Evolutionary conservation across 2,329 filamentous ascomycete genomes (phyloP).

Genomic region (Exophiala lecanii-corni): DNA sequence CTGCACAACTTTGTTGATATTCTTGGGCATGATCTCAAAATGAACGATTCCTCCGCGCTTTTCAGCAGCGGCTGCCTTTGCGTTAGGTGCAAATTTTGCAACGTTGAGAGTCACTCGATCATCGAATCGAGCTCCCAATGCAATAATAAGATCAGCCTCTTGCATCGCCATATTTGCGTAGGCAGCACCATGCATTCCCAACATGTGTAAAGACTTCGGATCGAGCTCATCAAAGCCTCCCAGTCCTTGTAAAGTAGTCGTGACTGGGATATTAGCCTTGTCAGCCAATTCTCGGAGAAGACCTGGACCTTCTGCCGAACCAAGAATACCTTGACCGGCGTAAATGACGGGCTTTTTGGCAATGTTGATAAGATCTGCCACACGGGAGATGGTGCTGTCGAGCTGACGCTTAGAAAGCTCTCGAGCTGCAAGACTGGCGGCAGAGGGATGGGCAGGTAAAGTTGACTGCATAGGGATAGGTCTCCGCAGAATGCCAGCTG

Average conservation of each 20-base stretch:
- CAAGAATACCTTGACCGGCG: conserved; percentile 84
- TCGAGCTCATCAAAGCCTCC: conserved; percentile 91
- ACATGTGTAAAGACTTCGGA: conserved; percentile 93
- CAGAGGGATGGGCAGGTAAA: conserved; percentile 76
- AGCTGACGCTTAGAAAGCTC: conserved; percentile 70
- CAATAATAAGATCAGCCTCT: conserved; percentile 91
- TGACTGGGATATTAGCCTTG: conserved; percentile 87
- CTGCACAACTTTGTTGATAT: conserved; percentile 99
- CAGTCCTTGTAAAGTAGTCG: conserved; percentile 89
- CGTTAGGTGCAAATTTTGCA: conserved; percentile 81
- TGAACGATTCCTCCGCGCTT: conserved; percentile 91
- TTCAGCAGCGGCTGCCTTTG: conserved; percentile 77
- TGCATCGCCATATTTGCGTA: conserved; percentile 99
- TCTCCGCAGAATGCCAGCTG: conserved; percentile 73
- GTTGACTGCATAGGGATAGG: conserved; percentile 75
- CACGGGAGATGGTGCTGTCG: conserved; percentile 66
- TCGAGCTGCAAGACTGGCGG: conserved; percentile 75
- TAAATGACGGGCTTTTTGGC: conserved; percentile 95
- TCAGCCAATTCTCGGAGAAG: conserved; percentile 82
- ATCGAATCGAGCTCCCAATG: conserved; percentile 88
- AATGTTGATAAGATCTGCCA: conserved; percentile 76
- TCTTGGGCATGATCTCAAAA: conserved; percentile 99
- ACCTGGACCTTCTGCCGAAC: conserved; percentile 70
- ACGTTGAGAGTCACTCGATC: conserved; percentile 85
- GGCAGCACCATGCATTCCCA: conserved; percentile 95